phyloP scores from a whole-genome alignment of 2,329 filamentous ascomycete genomes.

The Trichoderma atroviride region DNA sequence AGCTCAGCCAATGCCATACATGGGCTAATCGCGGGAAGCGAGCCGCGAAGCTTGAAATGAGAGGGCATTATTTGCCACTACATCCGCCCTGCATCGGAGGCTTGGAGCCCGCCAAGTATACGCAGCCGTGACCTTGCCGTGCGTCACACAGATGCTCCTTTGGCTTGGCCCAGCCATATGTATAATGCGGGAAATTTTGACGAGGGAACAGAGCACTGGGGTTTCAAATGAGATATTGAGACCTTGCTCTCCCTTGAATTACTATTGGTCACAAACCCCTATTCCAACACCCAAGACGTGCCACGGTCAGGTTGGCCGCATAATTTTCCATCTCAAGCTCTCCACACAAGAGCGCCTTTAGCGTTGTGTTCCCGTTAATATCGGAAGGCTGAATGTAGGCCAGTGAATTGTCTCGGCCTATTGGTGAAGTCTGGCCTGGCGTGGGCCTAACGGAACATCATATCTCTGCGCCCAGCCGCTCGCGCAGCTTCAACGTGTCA shows the following conservation, averaged over 20 bases:
- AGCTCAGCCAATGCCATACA: not conserved
- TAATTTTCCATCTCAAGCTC: not conserved
- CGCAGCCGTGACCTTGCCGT: not conserved
- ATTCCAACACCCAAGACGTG: not conserved
- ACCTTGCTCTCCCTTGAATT: constrained; percentile 13
- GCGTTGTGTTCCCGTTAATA: constrained; percentile 12
- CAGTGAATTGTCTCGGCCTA: not conserved
- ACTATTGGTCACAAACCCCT: not conserved
- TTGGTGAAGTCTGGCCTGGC: not conserved
- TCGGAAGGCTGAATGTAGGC: not conserved
- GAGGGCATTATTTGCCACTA: not conserved
- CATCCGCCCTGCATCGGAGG: not conserved
- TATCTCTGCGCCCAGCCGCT: not conserved
- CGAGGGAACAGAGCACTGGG: not conserved
- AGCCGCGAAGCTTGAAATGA: not conserved
- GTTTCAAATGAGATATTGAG: constrained; percentile 14
- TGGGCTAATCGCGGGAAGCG: not conserved
- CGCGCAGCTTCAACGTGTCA: not conserved
- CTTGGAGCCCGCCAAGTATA: not conserved
- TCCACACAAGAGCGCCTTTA: not conserved
- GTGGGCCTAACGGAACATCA: not conserved
- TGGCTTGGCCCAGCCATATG: not conserved
- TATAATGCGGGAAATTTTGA: not conserved
- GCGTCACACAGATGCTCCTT: constrained; percentile 16
- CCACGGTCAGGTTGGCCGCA: not conserved